phyloP scores from a whole-genome alignment of 2,329 filamentous ascomycete genomes.

The Fusarium sp. region DNA sequence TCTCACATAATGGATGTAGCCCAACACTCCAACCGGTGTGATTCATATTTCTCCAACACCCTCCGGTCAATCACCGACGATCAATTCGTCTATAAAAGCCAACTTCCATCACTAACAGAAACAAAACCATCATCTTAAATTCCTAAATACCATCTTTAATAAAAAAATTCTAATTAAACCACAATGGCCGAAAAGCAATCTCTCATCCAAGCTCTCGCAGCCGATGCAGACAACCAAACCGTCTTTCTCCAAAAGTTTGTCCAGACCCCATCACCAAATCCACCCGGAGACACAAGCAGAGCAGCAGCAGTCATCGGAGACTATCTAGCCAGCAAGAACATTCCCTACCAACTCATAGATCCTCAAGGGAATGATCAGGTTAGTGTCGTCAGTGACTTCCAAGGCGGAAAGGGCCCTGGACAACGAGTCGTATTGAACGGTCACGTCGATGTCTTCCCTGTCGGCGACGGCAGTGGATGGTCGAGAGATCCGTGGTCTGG shows the following conservation, averaged over 20 bases:
- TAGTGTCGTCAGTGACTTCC: neutral
- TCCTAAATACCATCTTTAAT: neutral
- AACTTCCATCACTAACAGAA: neutral
- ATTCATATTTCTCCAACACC: neutral
- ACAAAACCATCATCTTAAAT: neutral
- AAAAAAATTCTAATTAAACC: neutral
- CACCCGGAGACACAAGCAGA: neutral
- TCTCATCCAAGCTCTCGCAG: neutral
- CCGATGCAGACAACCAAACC: neutral
- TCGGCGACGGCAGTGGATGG: neutral
- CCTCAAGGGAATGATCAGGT: neutral
- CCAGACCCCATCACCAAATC: neutral
- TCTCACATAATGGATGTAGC: neutral
- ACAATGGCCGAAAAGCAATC: neutral
- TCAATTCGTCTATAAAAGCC: neutral
- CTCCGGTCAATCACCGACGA: neutral
- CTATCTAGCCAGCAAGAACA: neutral
- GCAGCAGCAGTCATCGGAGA: neutral
- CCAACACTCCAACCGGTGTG: neutral
- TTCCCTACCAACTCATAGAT: neutral
- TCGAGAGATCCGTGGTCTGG: neutral
- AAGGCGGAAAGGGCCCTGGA: neutral
- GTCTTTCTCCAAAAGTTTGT: neutral
- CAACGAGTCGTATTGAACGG: neutral
- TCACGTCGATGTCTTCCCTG: neutral